Percentiles rank a stretch among this genome's conserved stretches.
Evolutionary conservation across 2,329 filamentous ascomycete species (phyloP).

Genomic region (Phaeosphaeria sp.): DNA sequence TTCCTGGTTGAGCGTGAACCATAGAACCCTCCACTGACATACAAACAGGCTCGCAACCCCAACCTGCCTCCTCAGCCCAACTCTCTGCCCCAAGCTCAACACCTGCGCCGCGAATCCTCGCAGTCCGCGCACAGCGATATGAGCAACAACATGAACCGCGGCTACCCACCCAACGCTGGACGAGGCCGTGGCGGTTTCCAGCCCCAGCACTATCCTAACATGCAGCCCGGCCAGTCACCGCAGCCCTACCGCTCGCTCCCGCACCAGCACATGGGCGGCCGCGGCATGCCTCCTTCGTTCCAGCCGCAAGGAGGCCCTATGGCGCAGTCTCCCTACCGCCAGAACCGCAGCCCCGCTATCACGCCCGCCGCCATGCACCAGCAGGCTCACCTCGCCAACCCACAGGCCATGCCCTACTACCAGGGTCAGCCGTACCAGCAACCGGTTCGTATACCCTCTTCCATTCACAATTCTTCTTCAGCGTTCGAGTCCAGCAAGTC

Average conservation of each 20-base stretch:
- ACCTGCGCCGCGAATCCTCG: conserved; percentile 85
- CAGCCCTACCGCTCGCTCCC: conserved; percentile 60
- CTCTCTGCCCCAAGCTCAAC: conserved; percentile 68
- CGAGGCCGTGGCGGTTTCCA: conserved; percentile 61
- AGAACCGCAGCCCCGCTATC: conserved; percentile 63
- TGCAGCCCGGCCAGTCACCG: conserved; percentile 54
- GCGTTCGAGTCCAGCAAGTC: conserved; percentile 29
- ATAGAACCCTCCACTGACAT: conserved; percentile 14
- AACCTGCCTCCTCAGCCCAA: conserved; percentile 60
- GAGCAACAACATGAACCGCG: conserved; percentile 61
- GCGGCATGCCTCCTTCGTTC: conserved; percentile 61
- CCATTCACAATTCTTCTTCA: conserved; percentile 30
- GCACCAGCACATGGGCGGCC: conserved; percentile 58
- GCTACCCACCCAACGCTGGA: conserved; percentile 52
- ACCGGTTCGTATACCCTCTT: conserved; percentile 65
- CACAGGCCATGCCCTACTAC: conserved; percentile 70
- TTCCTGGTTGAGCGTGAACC: neutral
- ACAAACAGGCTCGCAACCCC: conserved; percentile 69
- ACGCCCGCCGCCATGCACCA: conserved; percentile 71
- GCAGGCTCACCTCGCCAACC: conserved; percentile 56
- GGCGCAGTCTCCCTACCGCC: conserved; percentile 65
- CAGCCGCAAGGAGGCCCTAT: conserved; percentile 54
- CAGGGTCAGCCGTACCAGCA: conserved; percentile 63
- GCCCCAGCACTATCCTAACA: conserved; percentile 54
- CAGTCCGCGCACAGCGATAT: conserved; percentile 81